Percentiles rank a stretch among this genome's conserved stretches.
phyloP scores from a whole-genome alignment of 2,329 filamentous ascomycete genomes.

The Metarhizium guizhouense region DNA sequence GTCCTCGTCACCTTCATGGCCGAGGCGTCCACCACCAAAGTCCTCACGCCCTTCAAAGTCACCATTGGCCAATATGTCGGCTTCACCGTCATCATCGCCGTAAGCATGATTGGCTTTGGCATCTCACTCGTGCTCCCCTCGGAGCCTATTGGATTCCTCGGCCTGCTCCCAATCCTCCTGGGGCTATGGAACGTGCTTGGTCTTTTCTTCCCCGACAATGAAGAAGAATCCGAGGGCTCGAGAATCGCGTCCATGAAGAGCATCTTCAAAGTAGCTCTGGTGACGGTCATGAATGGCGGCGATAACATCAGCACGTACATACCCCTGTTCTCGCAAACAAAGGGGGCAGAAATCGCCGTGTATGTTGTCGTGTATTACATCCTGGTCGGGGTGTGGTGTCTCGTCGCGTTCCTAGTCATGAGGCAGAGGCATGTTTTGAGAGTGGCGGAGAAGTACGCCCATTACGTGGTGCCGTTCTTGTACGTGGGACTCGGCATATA shows the following conservation, averaged over 20 bases:
- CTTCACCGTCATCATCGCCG: constrained; percentile 22
- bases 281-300: constrained; percentile 25
- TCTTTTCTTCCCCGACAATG: constrained; percentile 10
- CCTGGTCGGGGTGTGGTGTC: constrained; percentile 22
- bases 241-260: constrained; percentile 9
- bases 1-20: constrained; percentile 28
- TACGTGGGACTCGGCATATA: constrained; percentile 24
- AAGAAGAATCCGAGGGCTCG: constrained; percentile 7
- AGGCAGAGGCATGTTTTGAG: constrained; percentile 20
- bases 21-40: constrained; percentile 18
- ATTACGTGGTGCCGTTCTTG: constrained; percentile 18
- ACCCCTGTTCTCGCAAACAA: constrained; percentile 23
- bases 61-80: constrained; percentile 20
- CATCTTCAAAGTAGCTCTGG: constrained; percentile 19
- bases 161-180: constrained; percentile 22
- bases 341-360: constrained; percentile 21
- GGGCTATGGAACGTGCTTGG: constrained; percentile 20
- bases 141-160: constrained; percentile 26
- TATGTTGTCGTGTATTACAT: constrained; percentile 24
- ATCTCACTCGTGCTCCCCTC: constrained; percentile 20
- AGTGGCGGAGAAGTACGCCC: constrained; percentile 16
- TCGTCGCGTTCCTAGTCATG: constrained; percentile 20
- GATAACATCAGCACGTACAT: constrained; percentile 28
- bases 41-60: constrained; percentile 14
- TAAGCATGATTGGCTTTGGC: constrained; percentile 26